Evolutionary conservation across 2,329 filamentous ascomycete genomes (phyloP), one percentile per base, ranked within the genome.

Genomic region (Magnaporthiopsis rhizophila): DNA sequence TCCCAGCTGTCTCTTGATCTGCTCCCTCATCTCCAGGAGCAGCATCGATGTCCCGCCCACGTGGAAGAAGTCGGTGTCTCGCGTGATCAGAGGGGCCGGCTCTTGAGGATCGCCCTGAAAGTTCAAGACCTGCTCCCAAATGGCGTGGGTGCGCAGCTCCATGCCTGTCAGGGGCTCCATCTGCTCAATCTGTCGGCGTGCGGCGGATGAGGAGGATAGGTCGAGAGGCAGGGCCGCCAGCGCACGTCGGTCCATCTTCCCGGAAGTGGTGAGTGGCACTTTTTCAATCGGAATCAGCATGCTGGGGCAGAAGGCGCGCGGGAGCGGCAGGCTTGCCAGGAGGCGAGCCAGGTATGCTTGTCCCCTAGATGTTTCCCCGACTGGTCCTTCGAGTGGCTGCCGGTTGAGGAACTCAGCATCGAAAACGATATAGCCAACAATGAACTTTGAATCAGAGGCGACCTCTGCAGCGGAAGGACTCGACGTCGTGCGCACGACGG

Each of bases 11-110:
- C 30, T 30, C 30, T 30, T 30, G 30, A 30, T 30, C 26, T 59
- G 57, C 57, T 59, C 12, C 26, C 21, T 59, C 21, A 18, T 30
- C 12, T 28, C 21, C 57, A 59, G 21, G 0, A 80, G 66, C 0
- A 78, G 69, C 28, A 68, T n/a, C 7, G 67, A 68, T 38, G 65
- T 68, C 53, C 67, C 67, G 15, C 67, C 67, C 34, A 66, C 64
- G 15, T 59, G 58, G 64, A 68, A 68, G 69, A 82, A 80, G 69
- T 79, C 73, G 0, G 77, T 71, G 1, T 65, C 57, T 0, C 62
- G 30, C 57, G 57, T 59, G 24, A 59, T 28, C 1, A 30, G 2
- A 1, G 30, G 30, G 2, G 30, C 30, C 30, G 30, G 3, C 30
- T 30, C 30, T 30, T 30, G 30, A 30, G 30, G 30, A 30, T 30